Conservation (phyloP, 139 green algal species). For the Auxenochlorella protothecoides region DNA sequence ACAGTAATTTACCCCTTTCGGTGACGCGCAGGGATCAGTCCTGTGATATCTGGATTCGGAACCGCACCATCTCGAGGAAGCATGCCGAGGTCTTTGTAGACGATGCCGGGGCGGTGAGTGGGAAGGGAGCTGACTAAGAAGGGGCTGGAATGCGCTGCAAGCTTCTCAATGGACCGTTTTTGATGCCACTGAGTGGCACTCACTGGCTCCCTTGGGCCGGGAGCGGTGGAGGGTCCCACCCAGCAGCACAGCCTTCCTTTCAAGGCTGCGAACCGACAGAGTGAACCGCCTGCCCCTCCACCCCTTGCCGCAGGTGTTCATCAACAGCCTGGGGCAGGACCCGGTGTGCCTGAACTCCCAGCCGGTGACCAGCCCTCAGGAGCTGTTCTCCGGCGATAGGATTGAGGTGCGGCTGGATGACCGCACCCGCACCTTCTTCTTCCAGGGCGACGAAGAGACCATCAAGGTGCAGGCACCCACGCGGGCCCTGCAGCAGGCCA, state of each 20-base stretch:
- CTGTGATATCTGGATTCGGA: conserved; percentile 35
- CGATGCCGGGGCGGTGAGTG: conserved; percentile 11
- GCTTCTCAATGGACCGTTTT: not conserved
- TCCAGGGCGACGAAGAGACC: conserved; percentile 27
- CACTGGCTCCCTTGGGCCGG: too few relatives aligned
- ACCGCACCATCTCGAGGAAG: conserved; percentile 33
- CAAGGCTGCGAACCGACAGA: not conserved
- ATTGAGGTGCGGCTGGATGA: conserved; percentile 39
- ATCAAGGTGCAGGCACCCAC: conserved; percentile 10
- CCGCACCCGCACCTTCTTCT: conserved; percentile 24
- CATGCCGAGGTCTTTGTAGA: conserved; percentile 33
- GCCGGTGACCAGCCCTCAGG: conserved; percentile 11
- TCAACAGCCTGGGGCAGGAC: conserved; percentile 28
- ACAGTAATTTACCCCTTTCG: too few relatives aligned
- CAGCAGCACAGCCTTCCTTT: not conserved
- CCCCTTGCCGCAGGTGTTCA: conserved; percentile 18
- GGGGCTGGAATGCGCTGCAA: not conserved
- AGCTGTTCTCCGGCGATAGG: conserved; percentile 30
- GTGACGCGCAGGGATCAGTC: conserved; percentile 21
- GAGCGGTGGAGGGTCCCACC: too few relatives aligned
- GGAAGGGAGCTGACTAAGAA: too few relatives aligned
- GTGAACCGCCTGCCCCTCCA: not conserved
- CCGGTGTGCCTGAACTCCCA: conserved; percentile 27
- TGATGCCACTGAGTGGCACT: not conserved
- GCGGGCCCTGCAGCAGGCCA: too few relatives aligned